Evolutionary conservation across 768 basidiomycete genomes (phyloP).

Genomic region (Boletus barrowsii): DNA sequence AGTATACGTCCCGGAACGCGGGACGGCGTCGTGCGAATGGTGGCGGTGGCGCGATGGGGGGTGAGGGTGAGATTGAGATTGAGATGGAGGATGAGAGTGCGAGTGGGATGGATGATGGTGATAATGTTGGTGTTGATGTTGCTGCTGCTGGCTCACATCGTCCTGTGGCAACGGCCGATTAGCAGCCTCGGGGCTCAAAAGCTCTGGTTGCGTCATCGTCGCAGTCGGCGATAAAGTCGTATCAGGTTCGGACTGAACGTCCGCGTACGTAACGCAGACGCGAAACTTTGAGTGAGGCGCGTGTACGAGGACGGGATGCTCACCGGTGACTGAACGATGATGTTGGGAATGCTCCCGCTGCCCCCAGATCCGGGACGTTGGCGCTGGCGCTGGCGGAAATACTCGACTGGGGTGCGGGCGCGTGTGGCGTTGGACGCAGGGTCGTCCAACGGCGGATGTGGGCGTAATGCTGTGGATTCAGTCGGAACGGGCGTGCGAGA

Average conservation of each 20-base stretch:
- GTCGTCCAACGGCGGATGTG: slow-evolving; percentile 4
- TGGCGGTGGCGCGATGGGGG: not conserved
- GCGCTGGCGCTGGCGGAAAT: slow-evolving; percentile 27
- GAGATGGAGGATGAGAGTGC: not conserved
- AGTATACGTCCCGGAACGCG: slow-evolving; percentile 7
- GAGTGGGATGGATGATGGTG: not conserved
- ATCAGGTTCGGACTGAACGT: slow-evolving; percentile 38
- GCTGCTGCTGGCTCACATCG: slow-evolving; percentile 2
- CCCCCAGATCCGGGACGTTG: slow-evolving; percentile 32
- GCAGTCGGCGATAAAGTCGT: slow-evolving; percentile 32
- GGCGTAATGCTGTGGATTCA: slow-evolving; percentile 1
- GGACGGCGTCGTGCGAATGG: not conserved
- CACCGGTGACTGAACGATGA: slow-evolving; percentile 48
- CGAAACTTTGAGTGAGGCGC: not conserved
- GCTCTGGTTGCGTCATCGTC: slow-evolving; percentile 34
- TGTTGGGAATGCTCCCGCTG: slow-evolving; percentile 37
- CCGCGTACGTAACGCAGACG: not conserved
- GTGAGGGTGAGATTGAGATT: not conserved
- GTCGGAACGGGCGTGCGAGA: slow-evolving; percentile 13
- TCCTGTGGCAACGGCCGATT: slow-evolving; percentile 26
- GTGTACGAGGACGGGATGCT: slow-evolving; percentile 8
- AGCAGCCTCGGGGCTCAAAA: slow-evolving; percentile 44
- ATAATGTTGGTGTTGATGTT: not conserved
- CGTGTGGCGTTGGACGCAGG: slow-evolving; percentile 9
- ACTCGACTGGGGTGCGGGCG: slow-evolving; percentile 17